Conservation (phyloP, 1,139 yeast species). For the Eremothecium coryli region DNA sequence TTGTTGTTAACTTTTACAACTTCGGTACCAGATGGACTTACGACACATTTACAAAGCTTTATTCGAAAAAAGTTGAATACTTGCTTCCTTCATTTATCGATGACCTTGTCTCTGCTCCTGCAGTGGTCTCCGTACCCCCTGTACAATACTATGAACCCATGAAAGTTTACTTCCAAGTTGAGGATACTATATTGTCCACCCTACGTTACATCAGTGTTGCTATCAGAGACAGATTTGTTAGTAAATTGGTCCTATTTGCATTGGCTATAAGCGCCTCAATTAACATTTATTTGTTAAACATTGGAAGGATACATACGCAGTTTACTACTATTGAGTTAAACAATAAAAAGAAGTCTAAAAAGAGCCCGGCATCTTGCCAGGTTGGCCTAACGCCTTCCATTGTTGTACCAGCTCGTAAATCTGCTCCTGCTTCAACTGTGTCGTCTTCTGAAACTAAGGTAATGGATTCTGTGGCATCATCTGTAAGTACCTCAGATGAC, state of each 20-base stretch:
- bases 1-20: conserved; percentile 68
- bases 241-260: conserved; percentile 66
- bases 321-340: conserved; percentile 24
- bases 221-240: conserved; percentile 73
- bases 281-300: conserved; percentile 76
- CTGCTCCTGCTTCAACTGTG: conserved; percentile 6
- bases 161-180: conserved; percentile 53
- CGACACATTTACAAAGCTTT: conserved; percentile 37
- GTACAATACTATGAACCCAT: conserved; percentile 62
- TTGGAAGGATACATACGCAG: conserved; percentile 49
- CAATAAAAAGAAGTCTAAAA: conserved; percentile 15
- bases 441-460: conserved; percentile 15
- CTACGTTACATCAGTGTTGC: conserved; percentile 56
- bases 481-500: conserved; percentile 30
- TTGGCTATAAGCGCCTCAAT: conserved; percentile 69
- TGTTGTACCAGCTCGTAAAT: conserved; percentile 2
- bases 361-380: conserved; percentile 1
- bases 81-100: conserved; percentile 22
- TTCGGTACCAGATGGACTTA: conserved; percentile 66
- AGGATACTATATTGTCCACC: conserved; percentile 48
- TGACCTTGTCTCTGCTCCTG: conserved; percentile 13
- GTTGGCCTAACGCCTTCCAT: conserved; percentile 5
- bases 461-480: conserved; percentile 6
- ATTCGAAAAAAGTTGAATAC: conserved; percentile 20
- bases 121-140: conserved; percentile 56